A percentile compares a stretch with the other conserved stretches of the same genome.
Evolutionary conservation across 768 basidiomycete genomes (phyloP).

Genomic region (Hypholoma sublateritium): DNA sequence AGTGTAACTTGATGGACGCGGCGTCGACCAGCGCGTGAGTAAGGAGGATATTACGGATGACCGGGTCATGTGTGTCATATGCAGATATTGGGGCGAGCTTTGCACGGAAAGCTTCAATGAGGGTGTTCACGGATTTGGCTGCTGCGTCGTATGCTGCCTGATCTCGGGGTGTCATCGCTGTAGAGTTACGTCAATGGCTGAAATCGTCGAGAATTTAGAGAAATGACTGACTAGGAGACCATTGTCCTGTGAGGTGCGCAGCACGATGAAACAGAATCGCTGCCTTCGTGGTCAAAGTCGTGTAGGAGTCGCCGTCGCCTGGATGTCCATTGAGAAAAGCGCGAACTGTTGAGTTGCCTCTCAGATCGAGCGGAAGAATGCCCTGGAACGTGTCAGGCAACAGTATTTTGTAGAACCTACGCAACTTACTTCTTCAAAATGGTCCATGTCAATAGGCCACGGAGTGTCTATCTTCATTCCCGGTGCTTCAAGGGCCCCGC

Average conservation of each 20-base stretch:
- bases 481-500: conserved; percentile 51
- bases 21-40: conserved; percentile 49
- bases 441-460: conserved; percentile 46
- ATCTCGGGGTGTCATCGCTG: conserved; percentile 44
- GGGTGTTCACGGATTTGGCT: conserved; percentile 44
- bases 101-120: conserved; percentile 41
- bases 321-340: conserved; percentile 43
- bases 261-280: conserved; percentile 60
- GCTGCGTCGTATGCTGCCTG: conserved; percentile 40
- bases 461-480: conserved; percentile 53
- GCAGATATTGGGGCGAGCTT: conserved; percentile 33
- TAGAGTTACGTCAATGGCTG: conserved; percentile 8
- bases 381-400: conserved; percentile 32
- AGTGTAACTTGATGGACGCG: conserved; percentile 53
- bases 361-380: conserved; percentile 41
- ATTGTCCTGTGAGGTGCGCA: conserved; percentile 50
- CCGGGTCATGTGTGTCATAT: conserved; percentile 31
- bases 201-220: background rate
- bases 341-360: conserved; percentile 47
- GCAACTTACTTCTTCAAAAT: conserved; percentile 33
- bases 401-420: conserved; percentile 2
- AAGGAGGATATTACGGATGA: conserved; percentile 37
- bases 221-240: conserved; percentile 36
- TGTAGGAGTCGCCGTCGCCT: conserved; percentile 33
- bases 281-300: conserved; percentile 51